Evolutionary conservation across 148 eudicot species (phyloP), one percentile per base, ranked within the genome.

Genomic region (Chenopodium berlandieri): DNA sequence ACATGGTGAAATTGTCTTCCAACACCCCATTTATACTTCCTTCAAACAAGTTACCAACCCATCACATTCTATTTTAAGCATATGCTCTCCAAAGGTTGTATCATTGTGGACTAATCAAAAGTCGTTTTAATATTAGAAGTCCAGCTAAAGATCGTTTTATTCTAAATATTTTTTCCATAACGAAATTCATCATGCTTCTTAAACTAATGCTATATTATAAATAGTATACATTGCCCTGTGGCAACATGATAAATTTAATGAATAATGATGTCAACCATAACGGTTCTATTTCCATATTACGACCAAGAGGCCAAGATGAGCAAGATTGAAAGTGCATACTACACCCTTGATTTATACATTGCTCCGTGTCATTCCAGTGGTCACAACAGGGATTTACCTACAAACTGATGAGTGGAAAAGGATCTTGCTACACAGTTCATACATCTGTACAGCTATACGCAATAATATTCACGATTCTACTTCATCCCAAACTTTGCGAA

Each of bases 401-500:
- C 9, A 60, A 73, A 63, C 20, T 22, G 31, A 6, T 22, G 31
- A 10, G 9, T 37, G 50, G 58, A 54, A 50, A 65, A 4, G 13
- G 14, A 75, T 75, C 77, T 7, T 40, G 47, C 75, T 76, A 77
- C 65, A 69, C 64, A 77, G n/a, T 70, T 30, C 78, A 82, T 75
- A 52, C 40, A 64, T 50, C 65, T 52, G 67, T 73, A 79, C 78
- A 64, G 69, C 34, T 68, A 79, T 83, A 82, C 47, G 82, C 88
- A 79, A n/a, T 34, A 71, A 25, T 19, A 30, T 37, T 81, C 84
- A 84, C 2, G 52, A 40, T 48, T 72, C 81, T 30, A 13, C 27
- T 19, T 12, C 84, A 50, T 62, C 62, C 98, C 98, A 91, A 22
- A 90, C 85, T 76, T 94, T 88, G 19, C 94, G 91, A 20, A 96